Conservation (phyloP, 371 early-diverging fungal species). For the Rhizoclosmatium hyalinum region DNA sequence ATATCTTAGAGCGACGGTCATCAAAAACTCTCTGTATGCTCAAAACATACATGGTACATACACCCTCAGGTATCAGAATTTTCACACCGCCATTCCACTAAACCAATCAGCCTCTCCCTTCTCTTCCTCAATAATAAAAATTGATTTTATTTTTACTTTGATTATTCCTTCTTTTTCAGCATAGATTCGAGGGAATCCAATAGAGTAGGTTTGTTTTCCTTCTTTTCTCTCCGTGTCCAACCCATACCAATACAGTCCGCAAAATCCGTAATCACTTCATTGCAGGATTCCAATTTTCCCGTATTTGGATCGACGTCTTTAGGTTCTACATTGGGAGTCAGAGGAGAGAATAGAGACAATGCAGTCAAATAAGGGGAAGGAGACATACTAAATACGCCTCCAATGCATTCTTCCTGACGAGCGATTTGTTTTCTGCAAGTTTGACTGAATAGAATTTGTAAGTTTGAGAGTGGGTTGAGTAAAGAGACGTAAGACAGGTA, state of each 20-base stretch:
- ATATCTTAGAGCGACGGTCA: too few species aligned
- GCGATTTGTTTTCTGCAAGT: constrained; percentile 14
- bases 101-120: too few species aligned
- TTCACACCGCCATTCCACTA: too few species aligned
- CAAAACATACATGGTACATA: too few species aligned
- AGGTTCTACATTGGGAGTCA: too few species aligned
- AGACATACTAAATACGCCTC: constrained; percentile 1
- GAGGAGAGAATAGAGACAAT: too few species aligned
- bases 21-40: too few species aligned
- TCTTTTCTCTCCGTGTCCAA: constrained; percentile 9
- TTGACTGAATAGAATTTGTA: not conserved
- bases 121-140: too few species aligned
- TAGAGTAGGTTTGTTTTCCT: not conserved
- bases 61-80: too few species aligned
- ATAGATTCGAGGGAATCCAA: not conserved
- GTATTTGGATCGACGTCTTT: not conserved
- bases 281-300: constrained; percentile 5
- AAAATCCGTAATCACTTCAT: constrained; percentile 8
- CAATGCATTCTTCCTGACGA: constrained; percentile 24
- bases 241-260: constrained; percentile 25
- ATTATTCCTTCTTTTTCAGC: not conserved
- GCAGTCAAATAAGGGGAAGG: too few species aligned
- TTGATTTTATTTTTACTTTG: too few species aligned
- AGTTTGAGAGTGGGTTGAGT: not conserved
- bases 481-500: too few species aligned